Evolutionary conservation across 192 early-diverging fungal genomes (phyloP), one percentile per base, ranked within the genome.

Genomic region (Mortierella claussenii): DNA sequence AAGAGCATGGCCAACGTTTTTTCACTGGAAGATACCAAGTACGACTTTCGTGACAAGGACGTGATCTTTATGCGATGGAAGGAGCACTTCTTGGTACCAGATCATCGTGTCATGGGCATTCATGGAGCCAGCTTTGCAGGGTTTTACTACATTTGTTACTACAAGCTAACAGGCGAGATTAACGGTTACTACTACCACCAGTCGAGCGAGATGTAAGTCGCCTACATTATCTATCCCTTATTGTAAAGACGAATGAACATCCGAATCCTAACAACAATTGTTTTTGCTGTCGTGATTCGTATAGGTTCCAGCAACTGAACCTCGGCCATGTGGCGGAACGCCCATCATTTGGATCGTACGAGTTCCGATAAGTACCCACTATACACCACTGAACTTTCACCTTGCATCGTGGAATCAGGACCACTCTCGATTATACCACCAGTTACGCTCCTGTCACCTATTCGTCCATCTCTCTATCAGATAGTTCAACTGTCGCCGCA

Each of bases 41-140:
- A 81, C 60, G 83, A 88, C 57, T 79, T 81, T 23, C 59, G 60
- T 15, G 64, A 80, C 36, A 78, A 79, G 59, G 86, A 83, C 64
- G 85, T 74, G 46, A 73, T 96, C 13, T 96, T 93, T 75, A 96
- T 96, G 94, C 82, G 94, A 54, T 96, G 94, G 94, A 96, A 96
- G 83, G 94, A 96, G 48, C 90, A 92, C 65, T 96, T 96, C 69
- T 68, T 96, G 44, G 91, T 95, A 5, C 93, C 94, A 30, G 90
- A 96, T 67, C 93, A 96, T 76, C 79, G 81, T 34, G 84, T 94
- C 47, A 85, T 82, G 51, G 79, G 68, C 20, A 91, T 96, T 43
- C 79, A 82, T 36, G 94, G 94, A 18, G 94, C 94, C 9, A 91
- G 89, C 40, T 96, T 93, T 87, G 93, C 89, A 26, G 94, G 94